These are phyloP conservation scores for Balansia obtecta DNA, from an alignment of 2,329 filamentous ascomycete species.

Conservation along the genomic window DNA sequence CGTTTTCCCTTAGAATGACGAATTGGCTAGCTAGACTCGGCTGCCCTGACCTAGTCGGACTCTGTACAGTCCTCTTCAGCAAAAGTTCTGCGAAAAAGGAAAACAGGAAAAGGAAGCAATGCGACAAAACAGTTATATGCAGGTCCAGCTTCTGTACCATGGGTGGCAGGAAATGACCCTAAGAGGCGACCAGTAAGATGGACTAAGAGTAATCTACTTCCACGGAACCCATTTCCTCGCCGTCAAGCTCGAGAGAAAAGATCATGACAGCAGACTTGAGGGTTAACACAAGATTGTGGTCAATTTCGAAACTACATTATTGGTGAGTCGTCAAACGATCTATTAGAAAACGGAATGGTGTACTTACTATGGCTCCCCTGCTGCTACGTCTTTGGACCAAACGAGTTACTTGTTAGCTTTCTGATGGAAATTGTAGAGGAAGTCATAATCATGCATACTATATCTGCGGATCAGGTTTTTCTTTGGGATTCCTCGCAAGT, in stretches of 20 bases:
- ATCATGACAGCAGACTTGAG: slow-evolving; percentile 3
- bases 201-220: background rate
- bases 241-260: slow-evolving; percentile 1
- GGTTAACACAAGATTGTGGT: background rate
- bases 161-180: too few relatives aligned
- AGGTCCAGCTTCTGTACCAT: too few relatives aligned
- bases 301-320: background rate
- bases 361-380: background rate
- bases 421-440: background rate
- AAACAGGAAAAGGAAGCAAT: too few relatives aligned
- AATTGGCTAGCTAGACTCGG: too few relatives aligned
- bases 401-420: background rate
- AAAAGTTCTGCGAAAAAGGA: too few relatives aligned
- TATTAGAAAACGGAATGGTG: too few relatives aligned
- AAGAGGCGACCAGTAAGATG: too few relatives aligned
- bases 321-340: background rate
- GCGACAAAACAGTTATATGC: too few relatives aligned
- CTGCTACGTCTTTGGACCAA: background rate
- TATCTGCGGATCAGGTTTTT: background rate
- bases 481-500: background rate
- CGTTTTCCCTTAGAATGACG: too few relatives aligned
- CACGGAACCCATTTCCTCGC: background rate
- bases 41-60: too few relatives aligned
- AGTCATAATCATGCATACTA: background rate
- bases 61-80: too few relatives aligned